These are phyloP conservation scores for Verticillium albo-atrum DNA, from an alignment of 2,329 filamentous ascomycete species.

Conservation along the genomic window DNA sequence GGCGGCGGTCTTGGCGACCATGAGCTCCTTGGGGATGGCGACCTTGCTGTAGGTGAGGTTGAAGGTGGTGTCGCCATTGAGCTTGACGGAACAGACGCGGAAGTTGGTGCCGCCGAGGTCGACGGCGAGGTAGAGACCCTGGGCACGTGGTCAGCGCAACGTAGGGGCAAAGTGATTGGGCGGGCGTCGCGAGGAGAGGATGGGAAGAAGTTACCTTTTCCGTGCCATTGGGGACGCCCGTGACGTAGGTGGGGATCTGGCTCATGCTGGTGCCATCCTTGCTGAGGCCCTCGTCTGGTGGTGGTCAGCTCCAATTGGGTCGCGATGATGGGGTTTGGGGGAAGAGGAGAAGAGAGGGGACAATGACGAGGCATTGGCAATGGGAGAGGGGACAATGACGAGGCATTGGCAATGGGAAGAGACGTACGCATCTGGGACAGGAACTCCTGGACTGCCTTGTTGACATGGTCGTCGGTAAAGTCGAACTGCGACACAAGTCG, in stretches of 20 bases:
- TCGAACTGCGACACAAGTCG: conserved; percentile 82
- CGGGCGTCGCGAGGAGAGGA: neutral
- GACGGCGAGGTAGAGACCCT: conserved; percentile 94
- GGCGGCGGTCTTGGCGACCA: conserved; percentile 80
- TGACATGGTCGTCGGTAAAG: conserved; percentile 72
- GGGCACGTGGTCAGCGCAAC: conserved; percentile 8
- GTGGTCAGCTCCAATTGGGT: conserved; percentile 1
- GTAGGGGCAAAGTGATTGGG: neutral
- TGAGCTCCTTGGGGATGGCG: conserved; percentile 82
- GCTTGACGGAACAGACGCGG: conserved; percentile 88
- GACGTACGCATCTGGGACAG: conserved; percentile 71
- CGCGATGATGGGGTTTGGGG: conserved; percentile 3
- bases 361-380: neutral
- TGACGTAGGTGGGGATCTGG: conserved; percentile 97
- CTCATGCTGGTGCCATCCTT: conserved; percentile 77
- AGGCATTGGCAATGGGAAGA: neutral
- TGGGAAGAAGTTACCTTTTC: conserved; percentile 66
- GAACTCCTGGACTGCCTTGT: conserved; percentile 79
- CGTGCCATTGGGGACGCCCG: conserved; percentile 90
- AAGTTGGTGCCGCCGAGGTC: conserved; percentile 99
- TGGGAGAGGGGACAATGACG: neutral
- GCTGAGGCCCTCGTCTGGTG: conserved; percentile 71
- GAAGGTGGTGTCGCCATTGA: conserved; percentile 94
- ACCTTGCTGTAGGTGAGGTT: conserved; percentile 88
- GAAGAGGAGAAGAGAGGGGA: conserved; percentile 1